These are phyloP conservation scores for Coffea humblotiana DNA, from an alignment of 305 asterid genomes.

Conservation along the genomic window DNA sequence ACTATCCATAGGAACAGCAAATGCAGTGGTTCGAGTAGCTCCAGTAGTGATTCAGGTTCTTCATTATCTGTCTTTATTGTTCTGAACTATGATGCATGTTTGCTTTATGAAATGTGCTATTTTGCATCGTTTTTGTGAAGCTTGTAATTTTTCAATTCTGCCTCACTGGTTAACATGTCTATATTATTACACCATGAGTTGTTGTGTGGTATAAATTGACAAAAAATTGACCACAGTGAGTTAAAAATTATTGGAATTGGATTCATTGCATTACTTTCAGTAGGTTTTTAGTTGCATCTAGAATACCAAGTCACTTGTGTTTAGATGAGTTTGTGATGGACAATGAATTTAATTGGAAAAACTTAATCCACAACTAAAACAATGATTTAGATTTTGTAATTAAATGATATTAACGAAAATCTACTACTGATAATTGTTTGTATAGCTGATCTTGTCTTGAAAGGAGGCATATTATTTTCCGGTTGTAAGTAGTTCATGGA, in stretches of 20 bases:
- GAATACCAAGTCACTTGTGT: neutral
- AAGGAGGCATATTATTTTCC: neutral
- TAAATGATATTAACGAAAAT: neutral
- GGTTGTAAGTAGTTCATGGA: neutral
- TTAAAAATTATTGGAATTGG: no score
- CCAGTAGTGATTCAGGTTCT: constrained; percentile 63
- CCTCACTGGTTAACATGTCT: neutral
- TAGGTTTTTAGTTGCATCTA: neutral
- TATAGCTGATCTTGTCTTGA: neutral
- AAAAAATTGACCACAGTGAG: neutral
- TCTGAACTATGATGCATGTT: constrained; percentile 12
- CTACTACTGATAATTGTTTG: neutral
- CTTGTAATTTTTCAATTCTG: neutral
- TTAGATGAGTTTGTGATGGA: neutral
- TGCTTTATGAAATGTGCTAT: neutral
- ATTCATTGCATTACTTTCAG: neutral
- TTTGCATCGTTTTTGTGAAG: neutral
- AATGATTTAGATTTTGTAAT: neutral
- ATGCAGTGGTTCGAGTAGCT: constrained; percentile 59
- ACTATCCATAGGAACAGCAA: constrained; percentile 43
- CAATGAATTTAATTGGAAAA: neutral
- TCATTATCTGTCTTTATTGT: constrained; percentile 50
- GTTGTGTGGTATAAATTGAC: neutral
- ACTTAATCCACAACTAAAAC: neutral
- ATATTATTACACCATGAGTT: neutral